phyloP scores from a whole-genome alignment of 2,329 filamentous ascomycete genomes.

The Ophiostoma himal-ulmi region DNA sequence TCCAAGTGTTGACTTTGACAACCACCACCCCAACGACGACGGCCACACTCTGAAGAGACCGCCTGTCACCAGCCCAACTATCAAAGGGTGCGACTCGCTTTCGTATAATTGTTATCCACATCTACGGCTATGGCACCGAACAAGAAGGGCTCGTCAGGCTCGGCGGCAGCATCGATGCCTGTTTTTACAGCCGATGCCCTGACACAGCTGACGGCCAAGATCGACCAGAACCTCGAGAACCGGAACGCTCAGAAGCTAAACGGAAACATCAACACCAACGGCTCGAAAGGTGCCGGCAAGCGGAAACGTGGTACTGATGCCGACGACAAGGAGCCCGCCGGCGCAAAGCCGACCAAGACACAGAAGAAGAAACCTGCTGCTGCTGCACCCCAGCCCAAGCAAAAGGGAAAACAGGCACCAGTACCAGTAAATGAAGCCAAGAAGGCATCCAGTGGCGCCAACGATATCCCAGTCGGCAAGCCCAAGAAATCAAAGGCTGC shows the following conservation, averaged over 20 bases:
- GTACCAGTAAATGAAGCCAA: constrained; percentile 20
- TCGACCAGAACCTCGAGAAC: constrained; percentile 47
- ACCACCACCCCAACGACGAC: constrained; percentile 2
- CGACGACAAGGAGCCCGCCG: constrained; percentile 15
- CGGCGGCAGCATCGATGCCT: constrained; percentile 21
- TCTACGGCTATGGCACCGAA: constrained; percentile 26
- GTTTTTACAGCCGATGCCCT: constrained; percentile 48
- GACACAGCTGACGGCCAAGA: constrained; percentile 49
- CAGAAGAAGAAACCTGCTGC: constrained; percentile 33
- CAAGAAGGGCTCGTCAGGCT: constrained; percentile 23
- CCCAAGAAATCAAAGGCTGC: not conserved
- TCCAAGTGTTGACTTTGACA: not conserved
- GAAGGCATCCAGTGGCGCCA: constrained; percentile 31
- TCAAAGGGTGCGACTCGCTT: not conserved
- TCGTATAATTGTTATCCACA: not conserved
- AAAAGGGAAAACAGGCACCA: constrained; percentile 28
- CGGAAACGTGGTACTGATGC: constrained; percentile 25
- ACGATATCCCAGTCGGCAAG: constrained; percentile 28
- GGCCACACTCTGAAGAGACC: not conserved
- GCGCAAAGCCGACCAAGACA: constrained; percentile 37
- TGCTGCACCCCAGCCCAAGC: not conserved
- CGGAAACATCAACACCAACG: constrained; percentile 21
- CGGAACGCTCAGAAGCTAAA: constrained; percentile 32
- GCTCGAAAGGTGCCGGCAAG: constrained; percentile 21
- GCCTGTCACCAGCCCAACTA: not conserved